phyloP scores from a whole-genome alignment of 352 stramenopile species.

The Phytophthora pisi region DNA sequence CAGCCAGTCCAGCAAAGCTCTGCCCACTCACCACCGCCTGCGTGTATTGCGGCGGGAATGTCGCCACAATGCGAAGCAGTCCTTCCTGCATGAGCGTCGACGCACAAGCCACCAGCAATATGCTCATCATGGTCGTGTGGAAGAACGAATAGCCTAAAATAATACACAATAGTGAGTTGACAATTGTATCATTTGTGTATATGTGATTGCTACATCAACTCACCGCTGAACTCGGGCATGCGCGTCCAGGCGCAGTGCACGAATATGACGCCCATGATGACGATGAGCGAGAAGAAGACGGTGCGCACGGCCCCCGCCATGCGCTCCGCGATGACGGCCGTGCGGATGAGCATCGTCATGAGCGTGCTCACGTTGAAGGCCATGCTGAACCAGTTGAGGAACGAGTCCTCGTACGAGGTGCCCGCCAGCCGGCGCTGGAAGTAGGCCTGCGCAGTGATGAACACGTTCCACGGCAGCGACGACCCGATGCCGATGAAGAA shows the following conservation, averaged over 20 bases:
- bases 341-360: slow-evolving; percentile 77
- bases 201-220: slow-evolving; percentile 2
- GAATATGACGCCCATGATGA: slow-evolving; percentile 77
- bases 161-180: slow-evolving; percentile 1
- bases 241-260: slow-evolving; percentile 73
- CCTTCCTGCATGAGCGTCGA: slow-evolving; percentile 85
- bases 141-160: slow-evolving; percentile 61
- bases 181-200: slow-evolving; percentile 8
- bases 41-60: slow-evolving; percentile 78
- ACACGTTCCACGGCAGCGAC: slow-evolving; percentile 87
- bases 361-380: slow-evolving; percentile 84
- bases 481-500: slow-evolving; percentile 81
- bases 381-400: slow-evolving; percentile 89
- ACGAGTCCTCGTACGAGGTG: slow-evolving; percentile 77
- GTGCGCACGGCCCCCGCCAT: slow-evolving; percentile 68
- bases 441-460: slow-evolving; percentile 85
- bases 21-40: slow-evolving; percentile 82
- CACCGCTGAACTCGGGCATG: slow-evolving; percentile 74
- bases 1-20: slow-evolving; percentile 70
- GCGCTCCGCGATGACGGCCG: slow-evolving; percentile 56
- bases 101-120: slow-evolving; percentile 67
- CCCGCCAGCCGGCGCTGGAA: slow-evolving; percentile 65
- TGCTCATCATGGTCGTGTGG: slow-evolving; percentile 74
- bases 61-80: slow-evolving; percentile 74
- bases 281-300: slow-evolving; percentile 68